Base-by-base conservation (phyloP, 2,329 filamentous ascomycete species). In the Pseudonectria buxi region DNA sequence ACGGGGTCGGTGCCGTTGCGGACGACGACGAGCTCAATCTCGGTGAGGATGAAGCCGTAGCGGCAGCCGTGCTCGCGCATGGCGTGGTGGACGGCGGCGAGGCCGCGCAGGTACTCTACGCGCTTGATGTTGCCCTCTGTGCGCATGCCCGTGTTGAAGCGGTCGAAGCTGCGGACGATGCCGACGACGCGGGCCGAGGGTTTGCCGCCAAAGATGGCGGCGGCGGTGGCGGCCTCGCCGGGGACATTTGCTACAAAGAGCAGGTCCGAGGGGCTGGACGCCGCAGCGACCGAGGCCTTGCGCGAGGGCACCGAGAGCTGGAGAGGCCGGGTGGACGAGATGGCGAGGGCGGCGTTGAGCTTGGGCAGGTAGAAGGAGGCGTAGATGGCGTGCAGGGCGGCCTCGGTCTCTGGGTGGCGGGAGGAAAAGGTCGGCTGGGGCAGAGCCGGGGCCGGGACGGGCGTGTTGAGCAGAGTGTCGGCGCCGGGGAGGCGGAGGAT, bases 61-160 rank as follows among this genome's bases (percentile, higher is more conserved):
- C 90, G 81, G 57, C 86, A 94, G 47, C 81, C 81, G 64, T 95
- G 86, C 64, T 94, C 87, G 59, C 90, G 87, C 87, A 95, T 95
- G 55, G 82, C 81, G 56, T 86, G 78, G 63, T 96, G 90, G 29
- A 95, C 69, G 51, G 94, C 86, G 0, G 88, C 74, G 5, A 96
- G 77, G 2, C 86, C 86, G 33, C 84, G 81, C 14, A 95, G 81
- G 66, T 95, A 95, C 62, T 90, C 81, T 39, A 95, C 86, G 39
- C 85, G 83, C 63, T 88, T 84, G 60, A 87, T 76, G 45, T 89
- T 86, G 29, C 81, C 80, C 59, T 94, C 86, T 40, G 81, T 78
- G 40, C 88, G 85, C 86, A 95, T 94, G 44, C 85, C 86, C 1
- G 87, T 92, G 70, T 95, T 95, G 84, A 94, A 95, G 51, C 86